A percentile compares a stretch with the other conserved stretches of the same genome.
Evolutionary conservation across 148 eudicot genomes (phyloP).

Genomic region (Amaranthus palmeri): DNA sequence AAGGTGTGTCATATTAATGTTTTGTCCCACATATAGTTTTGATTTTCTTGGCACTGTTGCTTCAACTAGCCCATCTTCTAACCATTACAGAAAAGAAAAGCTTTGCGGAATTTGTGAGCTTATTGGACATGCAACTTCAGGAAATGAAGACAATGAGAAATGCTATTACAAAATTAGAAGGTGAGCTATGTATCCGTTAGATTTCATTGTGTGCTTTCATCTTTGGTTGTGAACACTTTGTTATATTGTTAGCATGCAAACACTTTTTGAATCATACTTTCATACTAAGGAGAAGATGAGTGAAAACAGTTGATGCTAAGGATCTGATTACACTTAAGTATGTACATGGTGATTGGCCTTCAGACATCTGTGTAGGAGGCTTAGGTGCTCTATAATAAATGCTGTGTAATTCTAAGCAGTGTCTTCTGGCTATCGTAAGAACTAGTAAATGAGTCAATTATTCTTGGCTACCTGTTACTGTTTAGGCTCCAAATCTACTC

Average conservation of each 20-base stretch:
- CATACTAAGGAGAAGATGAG: not conserved
- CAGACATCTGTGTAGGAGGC: not conserved
- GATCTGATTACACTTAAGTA: not conserved
- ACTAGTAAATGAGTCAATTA: not conserved
- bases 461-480: not conserved
- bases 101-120: constrained; percentile 59
- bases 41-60: not conserved
- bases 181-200: constrained; percentile 28
- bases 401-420: not conserved
- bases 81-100: constrained; percentile 45
- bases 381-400: not conserved
- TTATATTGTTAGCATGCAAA: not conserved
- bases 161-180: constrained; percentile 62
- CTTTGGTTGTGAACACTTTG: constrained; percentile 1
- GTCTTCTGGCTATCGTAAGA: not conserved
- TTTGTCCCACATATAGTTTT: not conserved
- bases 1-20: constrained; percentile 40
- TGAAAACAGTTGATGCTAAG: not conserved
- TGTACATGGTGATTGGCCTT: not conserved
- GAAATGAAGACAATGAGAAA: constrained; percentile 78
- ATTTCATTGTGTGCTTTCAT: not conserved
- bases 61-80: constrained; percentile 5
- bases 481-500: not conserved
- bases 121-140: constrained; percentile 63
- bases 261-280: not conserved